These are phyloP conservation scores for Vinca major DNA, from an alignment of 305 asterid species.

Conservation along the genomic window DNA sequence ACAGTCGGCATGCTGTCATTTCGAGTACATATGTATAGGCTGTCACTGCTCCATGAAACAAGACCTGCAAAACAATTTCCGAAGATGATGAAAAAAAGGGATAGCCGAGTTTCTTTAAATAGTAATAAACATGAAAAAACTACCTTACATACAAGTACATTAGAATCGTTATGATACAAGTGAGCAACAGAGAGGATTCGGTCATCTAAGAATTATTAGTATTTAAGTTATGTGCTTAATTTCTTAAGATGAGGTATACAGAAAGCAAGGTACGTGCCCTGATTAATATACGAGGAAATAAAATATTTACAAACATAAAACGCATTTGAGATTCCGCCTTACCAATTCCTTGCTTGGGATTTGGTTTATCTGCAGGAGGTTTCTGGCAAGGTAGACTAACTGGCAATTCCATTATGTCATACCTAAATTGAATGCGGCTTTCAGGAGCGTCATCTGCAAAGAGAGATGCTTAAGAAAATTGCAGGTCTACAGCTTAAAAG, in stretches of 20 bases:
- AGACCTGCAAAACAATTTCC: slow-evolving; percentile 47
- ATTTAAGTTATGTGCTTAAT: background rate
- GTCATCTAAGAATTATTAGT: background rate
- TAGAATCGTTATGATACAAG: background rate
- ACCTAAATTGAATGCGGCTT: slow-evolving; percentile 56
- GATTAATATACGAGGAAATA: background rate
- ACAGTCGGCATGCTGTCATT: slow-evolving; percentile 95
- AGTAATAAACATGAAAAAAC: background rate
- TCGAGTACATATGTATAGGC: slow-evolving; percentile 78
- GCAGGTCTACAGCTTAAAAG: background rate
- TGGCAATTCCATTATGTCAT: slow-evolving; percentile 81
- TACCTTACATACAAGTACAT: too few relatives aligned
- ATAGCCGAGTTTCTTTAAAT: background rate
- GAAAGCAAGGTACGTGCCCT: background rate
- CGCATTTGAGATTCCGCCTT: slow-evolving; percentile 21
- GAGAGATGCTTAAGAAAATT: background rate
- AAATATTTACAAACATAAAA: slow-evolving; percentile 6
- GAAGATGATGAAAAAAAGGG: background rate
- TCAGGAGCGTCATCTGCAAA: slow-evolving; percentile 54
- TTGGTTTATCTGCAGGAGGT: slow-evolving; percentile 91
- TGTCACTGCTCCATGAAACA: slow-evolving; percentile 86
- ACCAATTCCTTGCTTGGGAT: slow-evolving; percentile 96
- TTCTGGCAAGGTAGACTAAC: slow-evolving; percentile 74
- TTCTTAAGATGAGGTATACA: background rate
- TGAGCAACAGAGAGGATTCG: background rate